Evolutionary conservation across 2,329 filamentous ascomycete genomes (phyloP).

Genomic region (Fusarium palustre): DNA sequence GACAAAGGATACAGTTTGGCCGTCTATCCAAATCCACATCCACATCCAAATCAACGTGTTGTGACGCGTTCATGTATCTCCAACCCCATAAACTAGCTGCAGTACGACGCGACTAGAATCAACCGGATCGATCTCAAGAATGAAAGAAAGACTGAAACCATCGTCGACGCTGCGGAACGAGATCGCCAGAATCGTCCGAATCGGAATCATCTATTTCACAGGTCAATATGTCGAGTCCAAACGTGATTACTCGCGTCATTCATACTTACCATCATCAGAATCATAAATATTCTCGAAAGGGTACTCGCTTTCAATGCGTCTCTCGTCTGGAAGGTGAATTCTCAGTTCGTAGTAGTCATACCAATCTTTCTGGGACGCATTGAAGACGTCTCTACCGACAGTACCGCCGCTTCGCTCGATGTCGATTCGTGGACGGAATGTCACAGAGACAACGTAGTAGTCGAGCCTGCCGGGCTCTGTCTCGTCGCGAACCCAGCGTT

Average conservation of each 20-base stretch:
- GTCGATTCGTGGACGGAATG: constrained; percentile 46
- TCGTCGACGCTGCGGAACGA: not conserved
- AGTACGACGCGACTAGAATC: not conserved
- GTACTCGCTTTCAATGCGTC: not conserved
- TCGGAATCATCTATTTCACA: not conserved
- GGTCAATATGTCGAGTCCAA: not conserved
- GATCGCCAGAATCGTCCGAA: not conserved
- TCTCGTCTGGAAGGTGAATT: constrained; percentile 7
- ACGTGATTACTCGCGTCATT: fast-evolving
- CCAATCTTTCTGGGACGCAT: not conserved
- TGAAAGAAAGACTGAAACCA: not conserved
- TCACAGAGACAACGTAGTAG: constrained; percentile 58
- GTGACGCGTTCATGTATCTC: too few species aligned
- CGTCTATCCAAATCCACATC: not conserved
- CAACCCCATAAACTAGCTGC: too few species aligned
- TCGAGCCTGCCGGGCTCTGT: constrained; percentile 53
- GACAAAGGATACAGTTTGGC: not conserved
- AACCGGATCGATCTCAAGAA: not conserved
- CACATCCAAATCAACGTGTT: not conserved
- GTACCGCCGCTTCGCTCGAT: constrained; percentile 39
- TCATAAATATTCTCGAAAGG: not conserved
- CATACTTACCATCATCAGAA: not conserved
- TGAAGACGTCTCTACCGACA: constrained; percentile 19
- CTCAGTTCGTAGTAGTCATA: not conserved
- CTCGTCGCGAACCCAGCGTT: constrained; percentile 59